Evolutionary conservation across 2,329 filamentous ascomycete genomes (phyloP).

Genomic region (Cladosporium colombiae): DNA sequence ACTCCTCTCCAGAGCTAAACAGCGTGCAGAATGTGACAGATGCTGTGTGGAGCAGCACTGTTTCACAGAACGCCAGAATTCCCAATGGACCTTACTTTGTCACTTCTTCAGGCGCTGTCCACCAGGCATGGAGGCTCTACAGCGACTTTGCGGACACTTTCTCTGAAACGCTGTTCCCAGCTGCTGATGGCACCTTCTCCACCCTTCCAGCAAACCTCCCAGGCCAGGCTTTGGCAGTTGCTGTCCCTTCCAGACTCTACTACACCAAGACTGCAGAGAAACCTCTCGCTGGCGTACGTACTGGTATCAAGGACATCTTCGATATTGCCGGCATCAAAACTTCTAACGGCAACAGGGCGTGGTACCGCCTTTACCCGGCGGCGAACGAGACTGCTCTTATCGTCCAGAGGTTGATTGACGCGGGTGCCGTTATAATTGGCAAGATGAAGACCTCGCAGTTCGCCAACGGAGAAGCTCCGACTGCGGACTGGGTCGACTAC

Average conservation of each 20-base stretch:
- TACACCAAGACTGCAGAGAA: slow-evolving; percentile 54
- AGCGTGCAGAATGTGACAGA: slow-evolving; percentile 7
- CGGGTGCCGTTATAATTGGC: slow-evolving; percentile 56
- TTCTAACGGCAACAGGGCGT: slow-evolving; percentile 60
- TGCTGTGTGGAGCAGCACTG: slow-evolving; percentile 12
- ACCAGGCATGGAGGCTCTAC: slow-evolving; percentile 53
- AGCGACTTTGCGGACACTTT: slow-evolving; percentile 53
- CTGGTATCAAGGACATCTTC: slow-evolving; percentile 66
- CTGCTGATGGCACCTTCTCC: slow-evolving; percentile 43
- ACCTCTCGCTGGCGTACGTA: slow-evolving; percentile 61
- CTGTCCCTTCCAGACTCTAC: slow-evolving; percentile 63
- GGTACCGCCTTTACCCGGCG: slow-evolving; percentile 54
- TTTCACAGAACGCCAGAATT: slow-evolving; percentile 28
- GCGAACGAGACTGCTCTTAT: slow-evolving; percentile 51
- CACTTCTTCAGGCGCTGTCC: slow-evolving; percentile 47
- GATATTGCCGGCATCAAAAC: slow-evolving; percentile 60
- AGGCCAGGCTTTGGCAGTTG: slow-evolving; percentile 48
- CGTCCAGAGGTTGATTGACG: slow-evolving; percentile 58
- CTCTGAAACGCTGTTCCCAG: slow-evolving; percentile 47
- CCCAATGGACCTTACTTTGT: slow-evolving; percentile 55
- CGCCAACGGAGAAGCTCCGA: slow-evolving; percentile 49
- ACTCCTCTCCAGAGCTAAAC: slow-evolving; percentile 8
- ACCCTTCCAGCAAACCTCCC: slow-evolving; percentile 48
- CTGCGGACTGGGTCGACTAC: slow-evolving; percentile 53
- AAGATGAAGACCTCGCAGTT: slow-evolving; percentile 51